A percentile compares a stretch with the other conserved stretches of the same genome.
These are phyloP conservation scores for Penicillium odoratum DNA, from an alignment of 495 filamentous ascomycete species.

Conservation along the genomic window DNA sequence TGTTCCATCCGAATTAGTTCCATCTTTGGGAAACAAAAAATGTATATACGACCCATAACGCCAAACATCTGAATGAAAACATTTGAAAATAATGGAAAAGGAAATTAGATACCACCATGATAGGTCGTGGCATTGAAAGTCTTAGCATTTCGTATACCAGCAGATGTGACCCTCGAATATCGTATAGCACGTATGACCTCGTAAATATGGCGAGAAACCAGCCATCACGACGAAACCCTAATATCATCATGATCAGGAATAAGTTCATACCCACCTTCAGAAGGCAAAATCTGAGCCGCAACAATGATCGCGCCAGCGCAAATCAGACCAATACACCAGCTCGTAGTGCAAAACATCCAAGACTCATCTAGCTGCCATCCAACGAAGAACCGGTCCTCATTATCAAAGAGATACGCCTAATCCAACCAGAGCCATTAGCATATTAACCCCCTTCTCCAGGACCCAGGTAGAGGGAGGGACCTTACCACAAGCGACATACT, in stretches of 20 bases:
- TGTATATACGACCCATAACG: not conserved
- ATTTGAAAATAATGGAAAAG: not conserved
- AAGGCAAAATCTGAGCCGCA: constrained; percentile 66
- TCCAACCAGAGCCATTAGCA: not conserved
- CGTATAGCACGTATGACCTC: not conserved
- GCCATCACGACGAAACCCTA: constrained; percentile 11
- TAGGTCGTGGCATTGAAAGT: not conserved
- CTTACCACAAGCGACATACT: constrained; percentile 79
- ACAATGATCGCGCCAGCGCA: constrained; percentile 60
- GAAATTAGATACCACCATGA: not conserved
- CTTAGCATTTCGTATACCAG: not conserved
- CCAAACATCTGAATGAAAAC: not conserved
- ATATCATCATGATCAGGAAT: constrained; percentile 51
- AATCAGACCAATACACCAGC: constrained; percentile 65
- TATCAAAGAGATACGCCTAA: constrained; percentile 79
- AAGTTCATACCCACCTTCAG: constrained; percentile 84
- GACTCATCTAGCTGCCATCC: constrained; percentile 81
- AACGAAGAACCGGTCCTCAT: constrained; percentile 81
- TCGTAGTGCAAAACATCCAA: constrained; percentile 74
- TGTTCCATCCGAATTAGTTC: not conserved
- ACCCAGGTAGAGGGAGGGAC: constrained; percentile 14
- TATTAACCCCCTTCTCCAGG: not conserved
- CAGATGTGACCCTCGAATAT: not conserved
- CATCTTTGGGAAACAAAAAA: not conserved
- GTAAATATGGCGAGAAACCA: not conserved